Conservation (phyloP, 176 grass and related monocot species). For the Musa beccarii region DNA sequence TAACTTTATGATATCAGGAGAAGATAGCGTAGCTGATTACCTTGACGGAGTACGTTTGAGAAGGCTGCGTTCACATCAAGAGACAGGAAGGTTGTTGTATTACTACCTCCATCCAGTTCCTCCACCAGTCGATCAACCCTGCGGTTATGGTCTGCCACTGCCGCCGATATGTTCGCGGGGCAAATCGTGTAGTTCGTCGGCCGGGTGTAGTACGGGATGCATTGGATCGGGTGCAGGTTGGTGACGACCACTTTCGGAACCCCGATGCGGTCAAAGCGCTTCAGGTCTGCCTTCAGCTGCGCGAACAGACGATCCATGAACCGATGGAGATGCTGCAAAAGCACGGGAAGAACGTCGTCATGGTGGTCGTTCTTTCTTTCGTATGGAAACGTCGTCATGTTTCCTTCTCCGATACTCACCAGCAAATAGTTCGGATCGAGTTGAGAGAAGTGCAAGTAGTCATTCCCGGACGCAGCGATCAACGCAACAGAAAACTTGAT, state of each 20-base stretch:
- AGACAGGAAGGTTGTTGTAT: background rate
- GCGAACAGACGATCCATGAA: background rate
- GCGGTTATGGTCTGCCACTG: background rate
- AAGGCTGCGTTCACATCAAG: constrained; percentile 4
- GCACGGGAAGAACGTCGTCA: background rate
- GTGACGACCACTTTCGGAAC: constrained; percentile 33
- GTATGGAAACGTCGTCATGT: background rate
- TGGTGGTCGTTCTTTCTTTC: background rate
- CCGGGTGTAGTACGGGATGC: constrained; percentile 29
- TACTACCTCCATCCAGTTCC: background rate
- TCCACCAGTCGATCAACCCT: background rate
- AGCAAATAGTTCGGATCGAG: constrained; percentile 10
- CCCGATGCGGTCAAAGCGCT: constrained; percentile 16
- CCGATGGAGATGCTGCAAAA: background rate
- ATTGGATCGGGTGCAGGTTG: constrained; percentile 28
- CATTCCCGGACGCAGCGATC: constrained; percentile 65
- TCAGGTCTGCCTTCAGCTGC: background rate
- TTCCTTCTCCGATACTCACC: background rate
- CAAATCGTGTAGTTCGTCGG: constrained; percentile 28
- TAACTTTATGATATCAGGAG: background rate
- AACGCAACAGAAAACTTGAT: constrained; percentile 8
- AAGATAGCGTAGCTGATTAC: background rate
- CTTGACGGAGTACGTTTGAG: background rate
- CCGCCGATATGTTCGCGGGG: background rate
- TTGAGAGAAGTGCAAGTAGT: constrained; percentile 43